Conservation (phyloP, 495 filamentous ascomycete genomes). For the Annulohypoxylon bovei region DNA sequence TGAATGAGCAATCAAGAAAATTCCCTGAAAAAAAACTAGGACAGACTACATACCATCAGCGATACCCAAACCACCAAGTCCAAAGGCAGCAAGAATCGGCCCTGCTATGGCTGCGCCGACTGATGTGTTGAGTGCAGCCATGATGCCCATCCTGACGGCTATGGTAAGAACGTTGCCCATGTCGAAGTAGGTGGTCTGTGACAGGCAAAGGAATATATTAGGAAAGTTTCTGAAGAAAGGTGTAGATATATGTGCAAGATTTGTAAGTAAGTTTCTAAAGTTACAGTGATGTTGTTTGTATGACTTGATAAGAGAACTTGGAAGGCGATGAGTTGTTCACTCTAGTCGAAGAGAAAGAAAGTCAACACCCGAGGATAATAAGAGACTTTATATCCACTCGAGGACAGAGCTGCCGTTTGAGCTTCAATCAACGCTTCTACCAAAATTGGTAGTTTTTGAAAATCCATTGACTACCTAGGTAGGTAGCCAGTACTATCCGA, state of each 20-base stretch:
- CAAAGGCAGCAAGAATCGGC: neutral
- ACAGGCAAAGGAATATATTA: neutral
- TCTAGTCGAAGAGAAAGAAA: neutral
- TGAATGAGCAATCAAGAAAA: neutral
- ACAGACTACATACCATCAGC: neutral
- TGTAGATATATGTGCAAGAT: neutral
- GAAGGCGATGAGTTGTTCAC: neutral
- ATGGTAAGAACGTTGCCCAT: neutral
- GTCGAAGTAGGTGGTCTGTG: neutral
- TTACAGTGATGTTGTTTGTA: no score
- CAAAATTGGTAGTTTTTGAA: neutral
- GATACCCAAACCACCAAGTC: neutral
- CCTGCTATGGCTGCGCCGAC: neutral
- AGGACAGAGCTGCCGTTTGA: neutral
- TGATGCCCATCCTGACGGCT: neutral
- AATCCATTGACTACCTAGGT: neutral
- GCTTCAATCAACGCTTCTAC: neutral
- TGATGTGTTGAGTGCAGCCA: neutral
- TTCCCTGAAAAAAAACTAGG: neutral
- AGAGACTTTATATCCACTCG: neutral
- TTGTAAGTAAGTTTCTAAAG: no score
- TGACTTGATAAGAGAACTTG: neutral
- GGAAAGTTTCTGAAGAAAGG: neutral
- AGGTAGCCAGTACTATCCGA: neutral
- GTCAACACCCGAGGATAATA: neutral